A percentile compares a stretch with the other conserved stretches of the same genome.
These are phyloP conservation scores for Pyricularia grisea DNA, from an alignment of 2,329 filamentous ascomycete genomes.

Conservation along the genomic window DNA sequence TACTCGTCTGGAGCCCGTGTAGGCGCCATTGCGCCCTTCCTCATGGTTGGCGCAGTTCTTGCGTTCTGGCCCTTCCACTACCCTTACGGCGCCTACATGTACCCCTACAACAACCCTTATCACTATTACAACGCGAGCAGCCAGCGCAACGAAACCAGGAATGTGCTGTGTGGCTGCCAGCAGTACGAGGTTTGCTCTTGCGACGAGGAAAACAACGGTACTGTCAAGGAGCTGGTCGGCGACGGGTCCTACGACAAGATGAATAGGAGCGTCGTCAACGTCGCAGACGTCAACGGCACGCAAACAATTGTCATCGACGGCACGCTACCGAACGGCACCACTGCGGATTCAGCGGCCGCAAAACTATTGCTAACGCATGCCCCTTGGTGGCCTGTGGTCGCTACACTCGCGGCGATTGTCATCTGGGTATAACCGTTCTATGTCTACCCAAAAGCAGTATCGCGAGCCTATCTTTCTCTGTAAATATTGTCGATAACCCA, in stretches of 20 bases:
- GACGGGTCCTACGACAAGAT: constrained; percentile 50
- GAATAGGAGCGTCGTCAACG: constrained; percentile 52
- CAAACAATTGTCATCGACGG: constrained; percentile 63
- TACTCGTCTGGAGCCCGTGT: constrained; percentile 46
- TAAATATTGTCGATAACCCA: not conserved
- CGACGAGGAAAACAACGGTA: constrained; percentile 54
- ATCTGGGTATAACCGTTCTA: not conserved
- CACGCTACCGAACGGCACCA: constrained; percentile 61
- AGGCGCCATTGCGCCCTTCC: constrained; percentile 42
- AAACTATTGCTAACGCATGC: constrained; percentile 24
- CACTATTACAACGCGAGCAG: constrained; percentile 40
- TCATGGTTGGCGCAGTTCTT: constrained; percentile 37
- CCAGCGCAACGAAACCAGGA: constrained; percentile 46
- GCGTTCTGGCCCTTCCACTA: constrained; percentile 57
- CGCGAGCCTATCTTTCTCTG: not conserved
- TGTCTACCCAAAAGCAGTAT: not conserved
- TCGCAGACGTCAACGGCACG: constrained; percentile 54
- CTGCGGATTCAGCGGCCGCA: constrained; percentile 28
- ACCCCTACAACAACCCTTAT: constrained; percentile 44
- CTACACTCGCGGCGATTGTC: constrained; percentile 33
- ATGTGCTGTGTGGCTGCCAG: constrained; percentile 54
- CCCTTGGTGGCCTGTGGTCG: constrained; percentile 41
- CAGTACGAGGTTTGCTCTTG: constrained; percentile 51
- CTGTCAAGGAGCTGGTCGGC: constrained; percentile 53
- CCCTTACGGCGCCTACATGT: constrained; percentile 53